A percentile compares a stretch with the other conserved stretches of the same genome.
phyloP scores from a whole-genome alignment of 2,329 filamentous ascomycete genomes.

The Fusarium ramigenum region DNA sequence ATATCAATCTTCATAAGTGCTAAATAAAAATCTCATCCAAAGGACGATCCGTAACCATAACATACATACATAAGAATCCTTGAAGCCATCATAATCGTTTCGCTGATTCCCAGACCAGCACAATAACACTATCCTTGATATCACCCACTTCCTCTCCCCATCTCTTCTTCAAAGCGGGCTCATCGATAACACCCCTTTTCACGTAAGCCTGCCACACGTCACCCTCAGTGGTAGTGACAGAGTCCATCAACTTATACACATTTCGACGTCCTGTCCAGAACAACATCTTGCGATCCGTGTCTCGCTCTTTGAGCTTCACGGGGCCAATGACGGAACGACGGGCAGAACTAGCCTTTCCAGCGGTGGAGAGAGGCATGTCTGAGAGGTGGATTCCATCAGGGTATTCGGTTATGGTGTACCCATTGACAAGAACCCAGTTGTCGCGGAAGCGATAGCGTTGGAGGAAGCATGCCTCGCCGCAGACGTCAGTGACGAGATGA shows the following conservation, averaged over 20 bases:
- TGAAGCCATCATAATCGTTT: constrained; percentile 20
- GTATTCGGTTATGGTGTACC: constrained; percentile 56
- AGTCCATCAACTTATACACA: constrained; percentile 55
- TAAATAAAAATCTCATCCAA: neutral
- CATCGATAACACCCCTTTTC: constrained; percentile 41
- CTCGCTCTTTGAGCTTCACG: constrained; percentile 46
- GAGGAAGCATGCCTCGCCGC: constrained; percentile 58
- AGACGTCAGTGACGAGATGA: constrained; percentile 53
- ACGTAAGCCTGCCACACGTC: constrained; percentile 59
- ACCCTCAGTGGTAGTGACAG: constrained; percentile 47
- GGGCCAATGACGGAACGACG: constrained; percentile 41
- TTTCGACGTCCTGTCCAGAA: constrained; percentile 50
- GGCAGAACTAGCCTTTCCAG: neutral
- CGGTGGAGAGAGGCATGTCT: constrained; percentile 25
- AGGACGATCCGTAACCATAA: constrained; percentile 17
- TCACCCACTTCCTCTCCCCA: constrained; percentile 12
- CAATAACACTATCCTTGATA: constrained; percentile 39
- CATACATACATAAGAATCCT: constrained; percentile 27
- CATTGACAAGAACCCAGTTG: constrained; percentile 59
- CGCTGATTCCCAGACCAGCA: constrained; percentile 42
- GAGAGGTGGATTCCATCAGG: constrained; percentile 48
- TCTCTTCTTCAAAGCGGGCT: constrained; percentile 28
- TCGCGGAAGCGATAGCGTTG: constrained; percentile 57
- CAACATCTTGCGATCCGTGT: constrained; percentile 45
- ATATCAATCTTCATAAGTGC: neutral